These are phyloP conservation scores for Pyrenophora tritici-repentis DNA, from an alignment of 2,329 filamentous ascomycete species.

Conservation along the genomic window DNA sequence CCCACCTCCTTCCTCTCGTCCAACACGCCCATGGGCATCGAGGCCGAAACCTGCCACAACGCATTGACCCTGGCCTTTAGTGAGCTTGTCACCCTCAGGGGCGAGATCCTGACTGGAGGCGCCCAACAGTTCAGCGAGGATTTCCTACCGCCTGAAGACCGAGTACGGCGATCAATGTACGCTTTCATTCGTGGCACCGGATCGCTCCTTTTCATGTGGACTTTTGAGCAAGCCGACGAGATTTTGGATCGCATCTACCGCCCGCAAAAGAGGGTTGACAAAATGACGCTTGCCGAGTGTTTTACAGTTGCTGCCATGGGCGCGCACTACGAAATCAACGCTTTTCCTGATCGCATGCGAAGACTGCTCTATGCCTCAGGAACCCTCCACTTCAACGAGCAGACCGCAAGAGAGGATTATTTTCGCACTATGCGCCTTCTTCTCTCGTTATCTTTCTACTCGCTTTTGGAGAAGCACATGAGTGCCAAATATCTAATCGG, in stretches of 20 bases:
- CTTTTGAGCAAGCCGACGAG: constrained; percentile 36
- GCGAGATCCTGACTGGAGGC: constrained; percentile 35
- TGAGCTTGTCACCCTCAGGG: constrained; percentile 39
- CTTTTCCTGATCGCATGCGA: constrained; percentile 39
- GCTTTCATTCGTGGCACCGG: constrained; percentile 44
- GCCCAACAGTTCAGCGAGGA: constrained; percentile 33
- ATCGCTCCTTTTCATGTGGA: constrained; percentile 46
- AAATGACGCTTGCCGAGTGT: constrained; percentile 44
- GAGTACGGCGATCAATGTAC: constrained; percentile 38
- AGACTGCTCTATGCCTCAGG: constrained; percentile 43
- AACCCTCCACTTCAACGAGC: constrained; percentile 41
- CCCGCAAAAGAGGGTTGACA: constrained; percentile 30
- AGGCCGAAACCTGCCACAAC: constrained; percentile 42
- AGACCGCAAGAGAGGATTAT: constrained; percentile 36
- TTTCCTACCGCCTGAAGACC: constrained; percentile 37
- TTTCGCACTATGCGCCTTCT: constrained; percentile 44
- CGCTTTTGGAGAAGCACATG: constrained; percentile 47
- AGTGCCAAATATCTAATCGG: constrained; percentile 45
- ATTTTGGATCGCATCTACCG: constrained; percentile 45
- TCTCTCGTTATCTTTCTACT: constrained; percentile 44
- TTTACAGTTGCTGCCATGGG: constrained; percentile 46
- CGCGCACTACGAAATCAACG: constrained; percentile 45
- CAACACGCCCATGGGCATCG: constrained; percentile 18
- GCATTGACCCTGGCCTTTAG: constrained; percentile 44
- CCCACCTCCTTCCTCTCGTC: constrained; percentile 32